These are phyloP conservation scores for Guadua angustifolia DNA, from an alignment of 176 grass and related monocot species.

Conservation along the genomic window DNA sequence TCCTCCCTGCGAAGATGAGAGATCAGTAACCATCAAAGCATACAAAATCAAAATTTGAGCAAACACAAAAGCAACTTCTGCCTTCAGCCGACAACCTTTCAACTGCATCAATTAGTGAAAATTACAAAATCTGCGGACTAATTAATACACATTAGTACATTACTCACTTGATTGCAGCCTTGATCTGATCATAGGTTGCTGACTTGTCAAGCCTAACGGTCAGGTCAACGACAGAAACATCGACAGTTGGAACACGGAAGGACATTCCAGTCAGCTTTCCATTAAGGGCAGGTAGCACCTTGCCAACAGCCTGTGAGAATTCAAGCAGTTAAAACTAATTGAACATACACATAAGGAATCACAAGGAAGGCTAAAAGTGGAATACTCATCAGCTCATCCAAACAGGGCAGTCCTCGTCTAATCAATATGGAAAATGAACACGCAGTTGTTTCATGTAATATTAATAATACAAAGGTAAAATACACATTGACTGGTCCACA, in stretches of 20 bases:
- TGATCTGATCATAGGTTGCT: constrained; percentile 78
- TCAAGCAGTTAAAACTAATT: neutral
- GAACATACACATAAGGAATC: neutral
- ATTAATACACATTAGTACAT: neutral
- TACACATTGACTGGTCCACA: neutral
- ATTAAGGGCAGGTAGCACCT: constrained; percentile 75
- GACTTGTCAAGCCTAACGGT: constrained; percentile 77
- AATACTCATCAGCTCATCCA: neutral
- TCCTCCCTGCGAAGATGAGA: constrained; percentile 58
- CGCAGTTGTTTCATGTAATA: neutral
- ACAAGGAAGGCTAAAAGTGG: neutral
- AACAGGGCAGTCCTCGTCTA: neutral
- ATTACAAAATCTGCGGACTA: neutral
- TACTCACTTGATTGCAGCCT: constrained; percentile 77
- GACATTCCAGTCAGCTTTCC: constrained; percentile 83
- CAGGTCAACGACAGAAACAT: constrained; percentile 78
- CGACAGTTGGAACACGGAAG: constrained; percentile 76
- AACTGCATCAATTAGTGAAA: neutral
- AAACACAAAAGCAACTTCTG: neutral
- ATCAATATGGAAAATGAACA: neutral
- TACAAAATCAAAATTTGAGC: neutral
- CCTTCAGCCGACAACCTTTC: neutral
- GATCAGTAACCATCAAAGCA: neutral
- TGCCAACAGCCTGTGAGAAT: constrained; percentile 62
- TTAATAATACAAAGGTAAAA: neutral